Conservation (phyloP, 371 early-diverging fungal genomes). For the Fennellomyces sp. region DNA sequence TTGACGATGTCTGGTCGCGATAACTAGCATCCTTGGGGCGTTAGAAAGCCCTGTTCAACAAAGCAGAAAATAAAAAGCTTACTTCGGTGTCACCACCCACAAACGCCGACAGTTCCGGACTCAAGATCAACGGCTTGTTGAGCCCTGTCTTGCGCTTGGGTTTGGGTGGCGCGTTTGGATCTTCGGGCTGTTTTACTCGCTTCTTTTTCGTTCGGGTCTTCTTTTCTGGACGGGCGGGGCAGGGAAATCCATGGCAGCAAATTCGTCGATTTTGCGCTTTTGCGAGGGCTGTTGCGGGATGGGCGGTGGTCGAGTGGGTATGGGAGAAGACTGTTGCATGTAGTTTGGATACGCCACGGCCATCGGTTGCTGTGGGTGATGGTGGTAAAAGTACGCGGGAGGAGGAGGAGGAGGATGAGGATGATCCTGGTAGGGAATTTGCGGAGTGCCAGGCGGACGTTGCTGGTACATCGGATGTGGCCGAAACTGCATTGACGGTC, state of each 20-base stretch:
- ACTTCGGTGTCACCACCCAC: slow-evolving; percentile 55
- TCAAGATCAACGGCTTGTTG: slow-evolving; percentile 52
- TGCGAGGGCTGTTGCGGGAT: background rate
- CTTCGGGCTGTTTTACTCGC: slow-evolving; percentile 27
- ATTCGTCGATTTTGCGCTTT: background rate
- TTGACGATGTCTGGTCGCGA: slow-evolving; percentile 62
- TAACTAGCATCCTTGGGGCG: too few relatives aligned
- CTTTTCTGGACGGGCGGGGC: slow-evolving; percentile 11
- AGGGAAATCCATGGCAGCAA: background rate
- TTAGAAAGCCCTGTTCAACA: too few relatives aligned
- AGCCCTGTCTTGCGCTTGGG: slow-evolving; percentile 54
- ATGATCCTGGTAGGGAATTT: background rate
- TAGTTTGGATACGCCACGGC: background rate
- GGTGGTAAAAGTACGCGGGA: background rate
- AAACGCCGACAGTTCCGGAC: slow-evolving; percentile 49
- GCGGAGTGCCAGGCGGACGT: background rate
- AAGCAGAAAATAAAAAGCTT: too few relatives aligned
- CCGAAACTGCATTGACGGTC: background rate
- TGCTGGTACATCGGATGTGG: slow-evolving; percentile 15
- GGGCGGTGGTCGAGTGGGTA: background rate
- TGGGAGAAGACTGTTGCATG: background rate
- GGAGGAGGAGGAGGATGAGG: background rate
- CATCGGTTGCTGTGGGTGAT: slow-evolving; percentile 15
- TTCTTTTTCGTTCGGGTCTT: slow-evolving; percentile 23
- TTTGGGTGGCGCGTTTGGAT: slow-evolving; percentile 54